Percentiles rank a stretch among this genome's conserved stretches.
Conservation (phyloP, 352 stramenopile species). For the Pythium brassicae region DNA sequence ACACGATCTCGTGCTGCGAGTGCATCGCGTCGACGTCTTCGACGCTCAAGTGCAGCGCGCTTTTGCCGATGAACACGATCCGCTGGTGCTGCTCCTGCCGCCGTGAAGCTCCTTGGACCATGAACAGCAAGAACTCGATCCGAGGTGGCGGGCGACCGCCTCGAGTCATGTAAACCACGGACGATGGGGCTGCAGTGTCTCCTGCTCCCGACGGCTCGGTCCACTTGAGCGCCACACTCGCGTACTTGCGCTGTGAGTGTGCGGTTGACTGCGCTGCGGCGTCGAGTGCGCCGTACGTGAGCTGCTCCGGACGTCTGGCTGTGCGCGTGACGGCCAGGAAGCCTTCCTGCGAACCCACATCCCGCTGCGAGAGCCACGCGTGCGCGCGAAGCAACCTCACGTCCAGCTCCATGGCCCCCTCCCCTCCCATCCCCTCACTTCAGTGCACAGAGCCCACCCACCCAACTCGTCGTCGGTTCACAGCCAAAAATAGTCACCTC, state of each 20-base stretch:
- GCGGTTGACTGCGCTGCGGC: constrained; percentile 1
- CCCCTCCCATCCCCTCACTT: background rate
- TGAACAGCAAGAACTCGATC: constrained; percentile 37
- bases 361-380: constrained; percentile 34
- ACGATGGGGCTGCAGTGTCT: background rate
- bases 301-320: constrained; percentile 12
- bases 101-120: constrained; percentile 3
- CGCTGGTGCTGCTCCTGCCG: constrained; percentile 1
- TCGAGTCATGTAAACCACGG: background rate
- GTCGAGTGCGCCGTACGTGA: constrained; percentile 26
- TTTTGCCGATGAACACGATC: constrained; percentile 32
- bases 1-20: constrained; percentile 41
- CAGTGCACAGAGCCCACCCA: background rate
- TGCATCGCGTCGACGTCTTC: constrained; percentile 37
- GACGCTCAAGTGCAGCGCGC: constrained; percentile 22
- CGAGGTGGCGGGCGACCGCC: background rate
- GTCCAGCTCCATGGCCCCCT: constrained; percentile 15
- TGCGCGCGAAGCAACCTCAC: constrained; percentile 28
- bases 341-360: constrained; percentile 23
- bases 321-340: constrained; percentile 32
- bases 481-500: constrained; percentile 13
- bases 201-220: constrained; percentile 10
- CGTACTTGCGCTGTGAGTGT: constrained; percentile 9
- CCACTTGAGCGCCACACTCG: constrained; percentile 25
- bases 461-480: no score